These are phyloP conservation scores for Entophlyctis helioformis DNA, from an alignment of 192 early-diverging fungal genomes.

Conservation along the genomic window DNA sequence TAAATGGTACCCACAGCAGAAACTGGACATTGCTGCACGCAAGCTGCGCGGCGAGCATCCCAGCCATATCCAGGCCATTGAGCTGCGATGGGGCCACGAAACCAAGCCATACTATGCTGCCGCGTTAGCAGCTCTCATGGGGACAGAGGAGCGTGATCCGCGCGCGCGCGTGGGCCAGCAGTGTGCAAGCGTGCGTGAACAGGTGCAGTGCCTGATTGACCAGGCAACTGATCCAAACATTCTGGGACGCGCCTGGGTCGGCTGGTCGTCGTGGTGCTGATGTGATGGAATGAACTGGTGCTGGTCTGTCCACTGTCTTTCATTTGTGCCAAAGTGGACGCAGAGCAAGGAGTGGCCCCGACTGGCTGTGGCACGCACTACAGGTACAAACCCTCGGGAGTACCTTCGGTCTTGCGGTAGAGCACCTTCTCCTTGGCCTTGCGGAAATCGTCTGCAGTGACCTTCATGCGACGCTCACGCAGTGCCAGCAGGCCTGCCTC, in stretches of 20 bases:
- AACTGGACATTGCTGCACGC: constrained; percentile 54
- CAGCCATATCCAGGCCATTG: constrained; percentile 34
- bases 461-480: constrained; percentile 97
- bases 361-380: no score
- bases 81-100: constrained; percentile 50
- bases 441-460: constrained; percentile 89
- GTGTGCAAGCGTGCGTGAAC: constrained; percentile 42
- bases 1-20: constrained; percentile 66
- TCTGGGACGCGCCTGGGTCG: constrained; percentile 51
- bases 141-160: constrained; percentile 24
- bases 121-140: constrained; percentile 33
- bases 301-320: no score
- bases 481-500: constrained; percentile 96
- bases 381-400: constrained; percentile 73
- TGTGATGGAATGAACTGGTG: no score
- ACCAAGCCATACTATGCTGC: constrained; percentile 37
- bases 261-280: constrained; percentile 47
- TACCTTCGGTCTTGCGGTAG: constrained; percentile 97
- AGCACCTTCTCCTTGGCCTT: constrained; percentile 99
- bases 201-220: constrained; percentile 63
- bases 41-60: constrained; percentile 65
- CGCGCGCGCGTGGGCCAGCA: constrained; percentile 29
- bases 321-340: no score
- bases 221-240: constrained; percentile 61
- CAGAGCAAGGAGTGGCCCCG: no score